phyloP scores from a whole-genome alignment of 2,329 filamentous ascomycete genomes.

The Claviceps monticola region DNA sequence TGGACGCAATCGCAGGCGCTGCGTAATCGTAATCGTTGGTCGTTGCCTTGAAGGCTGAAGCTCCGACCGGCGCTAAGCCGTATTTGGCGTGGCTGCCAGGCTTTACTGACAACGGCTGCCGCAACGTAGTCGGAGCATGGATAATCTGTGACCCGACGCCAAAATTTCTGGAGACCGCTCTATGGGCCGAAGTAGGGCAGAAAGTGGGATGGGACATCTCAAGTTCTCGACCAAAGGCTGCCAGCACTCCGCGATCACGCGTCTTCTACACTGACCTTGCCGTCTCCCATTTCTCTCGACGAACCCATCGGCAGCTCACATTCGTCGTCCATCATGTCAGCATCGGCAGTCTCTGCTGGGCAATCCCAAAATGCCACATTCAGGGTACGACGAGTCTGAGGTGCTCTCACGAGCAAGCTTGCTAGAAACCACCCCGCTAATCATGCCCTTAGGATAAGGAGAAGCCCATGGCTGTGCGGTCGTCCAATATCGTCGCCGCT shows the following conservation, averaged over 20 bases:
- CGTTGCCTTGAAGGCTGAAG: slow-evolving; percentile 25
- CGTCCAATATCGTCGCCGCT: slow-evolving; percentile 92
- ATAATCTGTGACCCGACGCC: slow-evolving; percentile 25
- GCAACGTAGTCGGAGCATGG: slow-evolving; percentile 19
- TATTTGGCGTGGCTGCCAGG: slow-evolving; percentile 7
- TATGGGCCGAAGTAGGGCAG: slow-evolving; percentile 23
- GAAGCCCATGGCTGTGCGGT: slow-evolving; percentile 94
- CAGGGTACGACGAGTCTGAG: slow-evolving; percentile 31
- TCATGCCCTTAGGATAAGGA: slow-evolving; percentile 58
- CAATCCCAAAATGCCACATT: slow-evolving; percentile 40
- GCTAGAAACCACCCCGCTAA: slow-evolving; percentile 21
- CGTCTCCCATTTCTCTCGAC: slow-evolving; percentile 16
- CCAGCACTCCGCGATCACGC: slow-evolving; percentile 12
- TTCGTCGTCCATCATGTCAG: slow-evolving; percentile 33
- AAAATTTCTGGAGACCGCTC: slow-evolving; percentile 24
- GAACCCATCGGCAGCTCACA: slow-evolving; percentile 13
- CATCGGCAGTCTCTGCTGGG: slow-evolving; percentile 23
- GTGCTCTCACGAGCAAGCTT: slow-evolving; percentile 13
- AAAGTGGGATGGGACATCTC: slow-evolving; percentile 29
- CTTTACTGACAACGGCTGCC: slow-evolving; percentile 2
- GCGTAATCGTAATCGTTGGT: slow-evolving; percentile 18
- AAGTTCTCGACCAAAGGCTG: slow-evolving; percentile 20
- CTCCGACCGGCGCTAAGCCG: slow-evolving; percentile 16
- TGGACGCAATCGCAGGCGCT: too few relatives aligned
- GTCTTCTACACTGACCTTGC: slow-evolving; percentile 16